These are phyloP conservation scores for Saccharomycopsis hybrid DNA, from an alignment of 1,139 yeast genomes.

Conservation along the genomic window DNA sequence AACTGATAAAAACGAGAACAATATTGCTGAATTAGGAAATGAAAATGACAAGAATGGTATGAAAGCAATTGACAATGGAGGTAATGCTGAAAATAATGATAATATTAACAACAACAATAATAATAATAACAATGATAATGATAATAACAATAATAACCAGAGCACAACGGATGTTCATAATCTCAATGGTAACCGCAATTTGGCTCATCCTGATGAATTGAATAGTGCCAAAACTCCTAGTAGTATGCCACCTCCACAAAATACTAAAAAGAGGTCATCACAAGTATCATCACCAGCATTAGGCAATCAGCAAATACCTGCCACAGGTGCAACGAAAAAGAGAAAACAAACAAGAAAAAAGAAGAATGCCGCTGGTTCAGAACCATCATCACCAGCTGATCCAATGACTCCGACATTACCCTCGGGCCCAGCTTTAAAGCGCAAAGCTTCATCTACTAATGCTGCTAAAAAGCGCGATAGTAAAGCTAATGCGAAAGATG, in stretches of 20 bases:
- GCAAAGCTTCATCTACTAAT: not conserved
- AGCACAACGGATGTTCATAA: not conserved
- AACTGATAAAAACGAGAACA: constrained; percentile 4
- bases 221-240: not conserved
- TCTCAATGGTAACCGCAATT: not conserved
- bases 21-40: not conserved
- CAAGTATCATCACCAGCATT: not conserved
- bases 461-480: constrained; percentile 6
- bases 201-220: not conserved
- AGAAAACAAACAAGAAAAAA: constrained; percentile 10
- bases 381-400: constrained; percentile 17
- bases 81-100: not conserved
- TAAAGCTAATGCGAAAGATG: not conserved
- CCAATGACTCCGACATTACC: constrained; percentile 2
- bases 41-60: not conserved
- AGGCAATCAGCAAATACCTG: not conserved
- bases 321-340: not conserved
- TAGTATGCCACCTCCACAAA: not conserved
- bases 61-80: not conserved
- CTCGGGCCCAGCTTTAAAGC: not conserved
- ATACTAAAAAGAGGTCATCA: not conserved
- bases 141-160: not conserved
- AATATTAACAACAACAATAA: not conserved
- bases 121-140: not conserved
- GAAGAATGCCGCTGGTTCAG: constrained; percentile 1